These are phyloP conservation scores for Camelina hispida DNA, from an alignment of 345 rosid species.

Conservation along the genomic window DNA sequence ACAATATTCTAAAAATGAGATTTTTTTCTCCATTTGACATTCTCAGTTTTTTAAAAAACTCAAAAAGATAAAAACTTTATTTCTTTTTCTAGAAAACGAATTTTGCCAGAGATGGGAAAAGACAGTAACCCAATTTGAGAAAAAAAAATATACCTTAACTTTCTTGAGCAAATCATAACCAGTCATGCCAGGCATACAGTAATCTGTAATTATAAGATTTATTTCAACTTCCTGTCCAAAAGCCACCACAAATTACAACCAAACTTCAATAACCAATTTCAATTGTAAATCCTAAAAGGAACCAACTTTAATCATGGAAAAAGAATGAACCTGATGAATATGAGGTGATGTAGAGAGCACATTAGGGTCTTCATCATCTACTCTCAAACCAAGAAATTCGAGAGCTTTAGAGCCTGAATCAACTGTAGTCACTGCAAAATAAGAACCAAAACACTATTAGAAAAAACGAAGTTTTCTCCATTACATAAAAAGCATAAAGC, in stretches of 20 bases:
- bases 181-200: constrained; percentile 98
- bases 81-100: constrained; percentile 41
- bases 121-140: constrained; percentile 26
- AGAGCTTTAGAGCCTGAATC: constrained; percentile 92
- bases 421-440: constrained; percentile 73
- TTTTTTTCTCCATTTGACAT: constrained; percentile 36
- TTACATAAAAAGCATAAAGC: background rate
- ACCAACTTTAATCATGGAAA: no score
- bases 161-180: constrained; percentile 91
- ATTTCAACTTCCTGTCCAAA: constrained; percentile 54
- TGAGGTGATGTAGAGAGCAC: constrained; percentile 47
- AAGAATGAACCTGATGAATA: constrained; percentile 39
- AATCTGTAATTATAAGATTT: constrained; percentile 88
- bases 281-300: no score
- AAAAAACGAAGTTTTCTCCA: background rate
- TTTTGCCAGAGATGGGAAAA: constrained; percentile 32
- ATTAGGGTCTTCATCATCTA: constrained; percentile 47
- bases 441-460: background rate
- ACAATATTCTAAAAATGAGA: constrained; percentile 35
- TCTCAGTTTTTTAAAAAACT: background rate
- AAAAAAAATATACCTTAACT: constrained; percentile 60
- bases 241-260: background rate
- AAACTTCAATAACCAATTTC: background rate
- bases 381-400: constrained; percentile 72
- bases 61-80: constrained; percentile 16